These are phyloP conservation scores for Scutellaria barbata DNA, from an alignment of 257 asterid species.

Conservation along the genomic window DNA sequence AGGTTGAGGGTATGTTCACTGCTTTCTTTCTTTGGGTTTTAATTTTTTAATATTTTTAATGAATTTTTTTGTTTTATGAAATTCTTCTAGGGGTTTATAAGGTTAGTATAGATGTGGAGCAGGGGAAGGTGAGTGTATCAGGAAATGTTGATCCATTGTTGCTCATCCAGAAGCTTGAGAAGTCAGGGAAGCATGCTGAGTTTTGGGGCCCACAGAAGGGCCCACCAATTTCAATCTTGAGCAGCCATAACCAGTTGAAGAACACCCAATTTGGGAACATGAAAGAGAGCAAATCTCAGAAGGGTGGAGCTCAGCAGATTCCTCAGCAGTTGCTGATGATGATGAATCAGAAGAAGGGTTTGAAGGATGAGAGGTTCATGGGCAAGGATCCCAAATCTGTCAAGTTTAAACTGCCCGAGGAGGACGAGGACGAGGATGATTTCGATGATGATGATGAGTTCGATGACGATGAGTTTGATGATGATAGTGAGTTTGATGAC, in stretches of 20 bases:
- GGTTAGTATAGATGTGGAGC: constrained; percentile 47
- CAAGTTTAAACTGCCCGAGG: constrained; percentile 56
- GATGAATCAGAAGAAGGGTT: constrained; percentile 39
- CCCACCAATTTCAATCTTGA: constrained; percentile 30
- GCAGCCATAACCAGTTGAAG: constrained; percentile 49
- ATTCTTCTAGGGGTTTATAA: constrained; percentile 42
- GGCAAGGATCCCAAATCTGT: constrained; percentile 68
- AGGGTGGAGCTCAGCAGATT: constrained; percentile 49
- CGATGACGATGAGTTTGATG: constrained; percentile 36
- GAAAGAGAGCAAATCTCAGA: constrained; percentile 52
- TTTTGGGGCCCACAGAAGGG: constrained; percentile 61
- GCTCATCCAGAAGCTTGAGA: constrained; percentile 65
- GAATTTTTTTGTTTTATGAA: neutral
- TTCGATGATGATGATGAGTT: constrained; percentile 51
- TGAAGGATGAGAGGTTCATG: constrained; percentile 43
- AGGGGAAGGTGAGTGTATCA: constrained; percentile 66
- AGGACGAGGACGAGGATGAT: constrained; percentile 33
- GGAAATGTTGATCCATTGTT: constrained; percentile 66
- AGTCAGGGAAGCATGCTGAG: constrained; percentile 79
- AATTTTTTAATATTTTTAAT: neutral
- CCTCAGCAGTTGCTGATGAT: constrained; percentile 21
- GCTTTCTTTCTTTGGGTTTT: neutral
- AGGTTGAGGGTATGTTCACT: constrained; percentile 56
- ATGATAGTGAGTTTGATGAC: constrained; percentile 14
- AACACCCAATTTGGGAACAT: constrained; percentile 52